phyloP scores from a whole-genome alignment of 805 yeast genomes.

The Myxozyma monticola region DNA sequence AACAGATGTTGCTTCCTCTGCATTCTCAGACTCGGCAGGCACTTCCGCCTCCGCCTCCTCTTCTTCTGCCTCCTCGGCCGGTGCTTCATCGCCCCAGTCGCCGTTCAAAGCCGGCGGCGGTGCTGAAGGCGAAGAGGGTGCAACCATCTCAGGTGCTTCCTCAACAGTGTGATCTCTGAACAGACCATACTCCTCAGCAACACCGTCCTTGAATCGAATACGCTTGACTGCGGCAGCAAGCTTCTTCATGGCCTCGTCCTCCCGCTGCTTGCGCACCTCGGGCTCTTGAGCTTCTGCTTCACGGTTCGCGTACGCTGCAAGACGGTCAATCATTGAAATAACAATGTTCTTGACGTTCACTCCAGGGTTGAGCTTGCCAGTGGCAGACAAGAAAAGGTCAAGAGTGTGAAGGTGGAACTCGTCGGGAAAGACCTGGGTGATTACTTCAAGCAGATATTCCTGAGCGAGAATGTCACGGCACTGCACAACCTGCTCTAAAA shows the following conservation, averaged over 20 bases:
- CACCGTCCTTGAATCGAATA: slow-evolving; percentile 25
- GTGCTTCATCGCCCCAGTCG: slow-evolving; percentile 27
- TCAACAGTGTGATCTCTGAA: slow-evolving; percentile 25
- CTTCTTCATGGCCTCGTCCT: slow-evolving; percentile 23
- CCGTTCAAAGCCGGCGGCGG: slow-evolving; percentile 29
- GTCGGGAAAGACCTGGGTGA: slow-evolving; percentile 93
- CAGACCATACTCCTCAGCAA: slow-evolving; percentile 29
- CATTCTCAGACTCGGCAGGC: background rate
- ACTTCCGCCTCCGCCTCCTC: slow-evolving; percentile 26
- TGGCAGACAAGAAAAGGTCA: slow-evolving; percentile 62
- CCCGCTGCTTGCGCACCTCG: slow-evolving; percentile 25
- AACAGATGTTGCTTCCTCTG: slow-evolving; percentile 5
- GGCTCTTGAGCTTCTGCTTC: slow-evolving; percentile 39
- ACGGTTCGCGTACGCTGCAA: slow-evolving; percentile 54
- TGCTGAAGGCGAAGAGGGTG: slow-evolving; percentile 7
- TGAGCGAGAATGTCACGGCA: slow-evolving; percentile 92
- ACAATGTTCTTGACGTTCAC: slow-evolving; percentile 69
- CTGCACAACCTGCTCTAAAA: slow-evolving; percentile 87
- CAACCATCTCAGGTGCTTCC: slow-evolving; percentile 12
- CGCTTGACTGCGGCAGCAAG: slow-evolving; percentile 30
- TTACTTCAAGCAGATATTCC: slow-evolving; percentile 84
- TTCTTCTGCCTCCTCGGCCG: slow-evolving; percentile 8
- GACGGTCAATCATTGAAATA: slow-evolving; percentile 66
- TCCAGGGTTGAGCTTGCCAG: slow-evolving; percentile 65
- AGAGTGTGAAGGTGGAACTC: slow-evolving; percentile 80